Evolutionary conservation across 495 filamentous ascomycete species (phyloP).

Genomic region (Trichodelitschia bisporula): DNA sequence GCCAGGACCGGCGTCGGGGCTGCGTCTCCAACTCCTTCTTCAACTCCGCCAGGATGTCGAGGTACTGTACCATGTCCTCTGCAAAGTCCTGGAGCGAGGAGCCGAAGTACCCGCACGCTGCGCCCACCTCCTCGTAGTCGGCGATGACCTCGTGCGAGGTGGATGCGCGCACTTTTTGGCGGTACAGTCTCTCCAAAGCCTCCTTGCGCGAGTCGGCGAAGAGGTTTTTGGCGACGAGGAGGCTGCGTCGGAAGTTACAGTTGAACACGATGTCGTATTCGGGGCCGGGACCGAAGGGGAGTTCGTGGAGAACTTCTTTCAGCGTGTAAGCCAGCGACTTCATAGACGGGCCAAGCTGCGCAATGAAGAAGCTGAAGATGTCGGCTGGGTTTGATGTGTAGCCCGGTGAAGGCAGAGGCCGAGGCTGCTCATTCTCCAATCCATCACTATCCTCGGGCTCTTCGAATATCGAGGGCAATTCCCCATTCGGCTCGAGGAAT

Average conservation of each 20-base stretch:
- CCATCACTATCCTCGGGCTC: not conserved
- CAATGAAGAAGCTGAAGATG: constrained; percentile 74
- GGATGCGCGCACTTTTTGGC: constrained; percentile 39
- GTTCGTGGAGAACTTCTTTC: constrained; percentile 63
- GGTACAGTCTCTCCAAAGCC: constrained; percentile 57
- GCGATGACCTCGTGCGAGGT: constrained; percentile 52
- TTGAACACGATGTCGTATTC: constrained; percentile 46
- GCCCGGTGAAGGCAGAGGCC: not conserved
- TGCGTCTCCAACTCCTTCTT: constrained; percentile 35
- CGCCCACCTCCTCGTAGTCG: constrained; percentile 87
- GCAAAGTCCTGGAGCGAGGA: constrained; percentile 75
- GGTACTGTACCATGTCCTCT: constrained; percentile 58
- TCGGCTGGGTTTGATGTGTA: constrained; percentile 32
- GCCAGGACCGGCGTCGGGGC: constrained; percentile 41
- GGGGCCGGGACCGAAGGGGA: constrained; percentile 47
- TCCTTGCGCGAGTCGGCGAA: constrained; percentile 50
- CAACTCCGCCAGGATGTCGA: constrained; percentile 67
- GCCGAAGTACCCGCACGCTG: constrained; percentile 85
- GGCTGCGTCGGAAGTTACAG: constrained; percentile 48
- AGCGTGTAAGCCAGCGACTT: constrained; percentile 81
- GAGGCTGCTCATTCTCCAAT: not conserved
- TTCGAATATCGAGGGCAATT: constrained; percentile 1
- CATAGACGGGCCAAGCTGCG: constrained; percentile 76
- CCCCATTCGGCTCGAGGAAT: constrained; percentile 3
- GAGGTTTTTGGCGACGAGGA: constrained; percentile 52